Conservation (phyloP, 768 basidiomycete species). For the Clathrus columnatus region DNA sequence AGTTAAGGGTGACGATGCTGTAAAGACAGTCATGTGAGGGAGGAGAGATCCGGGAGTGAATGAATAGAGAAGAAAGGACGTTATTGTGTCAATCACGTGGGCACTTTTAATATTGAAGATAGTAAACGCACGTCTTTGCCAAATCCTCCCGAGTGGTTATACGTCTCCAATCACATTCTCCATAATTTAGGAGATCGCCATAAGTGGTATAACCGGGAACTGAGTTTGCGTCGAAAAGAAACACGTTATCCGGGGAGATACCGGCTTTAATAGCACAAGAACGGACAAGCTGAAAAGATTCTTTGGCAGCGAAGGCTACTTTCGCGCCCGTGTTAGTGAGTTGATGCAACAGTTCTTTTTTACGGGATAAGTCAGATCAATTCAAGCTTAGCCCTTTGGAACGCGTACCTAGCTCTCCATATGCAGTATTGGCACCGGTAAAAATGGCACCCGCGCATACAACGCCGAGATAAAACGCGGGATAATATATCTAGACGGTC, state of each 20-base stretch:
- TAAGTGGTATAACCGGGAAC: conserved; percentile 8
- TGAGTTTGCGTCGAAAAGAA: conserved; percentile 5
- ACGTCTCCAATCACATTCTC: conserved; percentile 3
- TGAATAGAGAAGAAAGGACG: neutral
- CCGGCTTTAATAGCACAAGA: conserved; percentile 6
- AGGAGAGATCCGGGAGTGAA: neutral
- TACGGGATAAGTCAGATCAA: neutral
- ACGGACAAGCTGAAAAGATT: conserved; percentile 2
- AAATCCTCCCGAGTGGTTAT: neutral
- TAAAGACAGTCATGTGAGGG: neutral
- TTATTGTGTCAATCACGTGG: neutral
- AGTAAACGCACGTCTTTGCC: conserved; percentile 4
- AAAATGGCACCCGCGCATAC: conserved; percentile 10
- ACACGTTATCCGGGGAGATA: conserved; percentile 6
- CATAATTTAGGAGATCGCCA: conserved; percentile 4
- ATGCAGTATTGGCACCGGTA: conserved; percentile 10
- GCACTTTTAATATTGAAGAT: neutral
- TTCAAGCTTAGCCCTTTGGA: neutral
- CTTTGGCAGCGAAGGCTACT: conserved; percentile 7
- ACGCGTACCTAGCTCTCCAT: conserved; percentile 7
- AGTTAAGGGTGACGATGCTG: conserved; percentile 20
- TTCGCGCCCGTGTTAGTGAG: conserved; percentile 10
- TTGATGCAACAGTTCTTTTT: conserved; percentile 9
- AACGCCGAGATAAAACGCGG: conserved; percentile 7
- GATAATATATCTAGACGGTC: conserved; percentile 2